Conservation (phyloP, 805 yeast species). For the Pichia membranifaciens region DNA sequence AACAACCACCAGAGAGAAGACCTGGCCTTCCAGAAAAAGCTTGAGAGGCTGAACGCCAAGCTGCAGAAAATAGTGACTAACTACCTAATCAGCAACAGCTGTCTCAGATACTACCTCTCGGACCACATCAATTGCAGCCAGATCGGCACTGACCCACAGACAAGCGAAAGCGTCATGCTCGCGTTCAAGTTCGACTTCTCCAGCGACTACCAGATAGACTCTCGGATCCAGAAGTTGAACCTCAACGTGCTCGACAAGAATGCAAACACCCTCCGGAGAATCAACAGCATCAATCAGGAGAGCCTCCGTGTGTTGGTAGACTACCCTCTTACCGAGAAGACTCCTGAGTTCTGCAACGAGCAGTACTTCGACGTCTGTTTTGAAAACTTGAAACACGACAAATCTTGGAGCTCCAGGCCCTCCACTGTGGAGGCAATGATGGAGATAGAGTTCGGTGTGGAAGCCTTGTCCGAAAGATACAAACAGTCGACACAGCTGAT, state of each 20-base stretch:
- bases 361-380: conserved; percentile 29
- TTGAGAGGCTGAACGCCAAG: neutral
- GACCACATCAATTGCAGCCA: conserved; percentile 11
- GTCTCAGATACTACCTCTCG: conserved; percentile 15
- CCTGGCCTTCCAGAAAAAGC: neutral
- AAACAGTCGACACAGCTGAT: conserved; percentile 16
- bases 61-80: neutral
- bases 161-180: conserved; percentile 14
- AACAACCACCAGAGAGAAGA: neutral
- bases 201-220: conserved; percentile 14
- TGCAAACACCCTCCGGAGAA: conserved; percentile 26
- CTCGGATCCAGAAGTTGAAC: conserved; percentile 22
- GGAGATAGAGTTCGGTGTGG: conserved; percentile 24
- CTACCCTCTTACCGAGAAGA: conserved; percentile 17
- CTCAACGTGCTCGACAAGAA: conserved; percentile 25
- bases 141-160: neutral
- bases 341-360: conserved; percentile 12
- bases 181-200: conserved; percentile 20
- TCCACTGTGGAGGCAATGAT: conserved; percentile 16
- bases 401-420: conserved; percentile 25
- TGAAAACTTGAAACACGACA: conserved; percentile 26
- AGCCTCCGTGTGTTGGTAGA: conserved; percentile 20
- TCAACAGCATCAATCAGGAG: conserved; percentile 17
- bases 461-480: conserved; percentile 21
- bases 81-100: conserved; percentile 12